Evolutionary conservation across 2,329 filamentous ascomycete species (phyloP).

Genomic region (Venturia carpophila): DNA sequence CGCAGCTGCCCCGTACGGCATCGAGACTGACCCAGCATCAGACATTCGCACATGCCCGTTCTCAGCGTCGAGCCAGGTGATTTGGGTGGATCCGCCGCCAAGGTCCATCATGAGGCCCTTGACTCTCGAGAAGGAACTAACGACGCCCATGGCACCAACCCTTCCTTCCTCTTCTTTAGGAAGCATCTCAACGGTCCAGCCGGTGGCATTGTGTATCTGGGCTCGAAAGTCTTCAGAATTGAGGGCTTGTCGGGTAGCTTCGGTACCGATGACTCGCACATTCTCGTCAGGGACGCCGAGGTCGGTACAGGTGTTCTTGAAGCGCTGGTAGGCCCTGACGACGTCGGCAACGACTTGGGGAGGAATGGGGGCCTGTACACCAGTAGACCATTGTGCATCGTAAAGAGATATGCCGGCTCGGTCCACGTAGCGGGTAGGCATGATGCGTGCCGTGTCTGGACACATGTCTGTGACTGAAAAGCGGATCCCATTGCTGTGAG

Average conservation of each 20-base stretch:
- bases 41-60: slow-evolving; percentile 46
- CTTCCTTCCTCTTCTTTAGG: slow-evolving; percentile 74
- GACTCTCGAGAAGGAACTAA: slow-evolving; percentile 63
- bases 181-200: slow-evolving; percentile 63
- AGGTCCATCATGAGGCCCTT: slow-evolving; percentile 79
- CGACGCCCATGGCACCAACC: slow-evolving; percentile 74
- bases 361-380: slow-evolving; percentile 47
- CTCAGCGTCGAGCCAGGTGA: slow-evolving; percentile 55
- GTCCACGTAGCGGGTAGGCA: slow-evolving; percentile 70
- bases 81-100: slow-evolving; percentile 66
- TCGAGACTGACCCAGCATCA: slow-evolving; percentile 51
- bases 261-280: slow-evolving; percentile 73
- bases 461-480: slow-evolving; percentile 83
- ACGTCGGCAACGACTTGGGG: slow-evolving; percentile 57
- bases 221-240: slow-evolving; percentile 64
- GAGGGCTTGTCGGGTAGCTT: slow-evolving; percentile 73
- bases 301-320: slow-evolving; percentile 61
- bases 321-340: slow-evolving; percentile 57
- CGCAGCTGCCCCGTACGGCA: slow-evolving; percentile 64
- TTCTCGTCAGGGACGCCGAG: slow-evolving; percentile 59
- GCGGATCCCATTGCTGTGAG: slow-evolving; percentile 73
- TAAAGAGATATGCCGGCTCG: slow-evolving; percentile 79
- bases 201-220: slow-evolving; percentile 55
- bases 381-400: slow-evolving; percentile 57
- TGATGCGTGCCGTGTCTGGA: slow-evolving; percentile 60